phyloP scores from a whole-genome alignment of 305 asterid genomes.

The Fraxinus greggii region DNA sequence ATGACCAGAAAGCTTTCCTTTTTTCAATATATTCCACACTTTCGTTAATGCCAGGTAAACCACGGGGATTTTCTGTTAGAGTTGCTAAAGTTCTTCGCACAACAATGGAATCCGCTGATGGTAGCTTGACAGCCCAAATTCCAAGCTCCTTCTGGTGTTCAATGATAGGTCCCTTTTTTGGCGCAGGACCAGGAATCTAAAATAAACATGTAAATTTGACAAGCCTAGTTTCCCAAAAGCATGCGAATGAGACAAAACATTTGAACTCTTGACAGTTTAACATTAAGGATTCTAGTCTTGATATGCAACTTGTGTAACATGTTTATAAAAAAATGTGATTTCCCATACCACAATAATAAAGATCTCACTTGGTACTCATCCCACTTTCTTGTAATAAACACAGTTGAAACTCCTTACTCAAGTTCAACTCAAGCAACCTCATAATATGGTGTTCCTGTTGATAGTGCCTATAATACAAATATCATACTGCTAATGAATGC shows the following conservation, averaged over 20 bases:
- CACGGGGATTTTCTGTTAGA: conserved; percentile 61
- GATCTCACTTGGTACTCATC: background rate
- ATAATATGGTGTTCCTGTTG: background rate
- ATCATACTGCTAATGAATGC: background rate
- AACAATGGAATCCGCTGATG: conserved; percentile 78
- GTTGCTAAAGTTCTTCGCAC: conserved; percentile 69
- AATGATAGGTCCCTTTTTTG: conserved; percentile 52
- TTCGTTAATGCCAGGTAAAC: conserved; percentile 67
- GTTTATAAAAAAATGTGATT: background rate
- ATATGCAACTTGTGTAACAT: background rate
- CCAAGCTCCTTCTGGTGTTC: conserved; percentile 70
- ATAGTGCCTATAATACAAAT: background rate
- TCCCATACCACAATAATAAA: background rate
- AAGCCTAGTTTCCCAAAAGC: background rate
- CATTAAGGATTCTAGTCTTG: background rate
- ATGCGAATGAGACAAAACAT: background rate
- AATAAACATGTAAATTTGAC: background rate
- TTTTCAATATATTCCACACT: conserved; percentile 38
- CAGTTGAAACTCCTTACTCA: background rate
- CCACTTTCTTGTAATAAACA: background rate
- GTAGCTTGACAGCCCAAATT: conserved; percentile 76
- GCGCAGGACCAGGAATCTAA: conserved; percentile 79
- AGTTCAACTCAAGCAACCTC: background rate
- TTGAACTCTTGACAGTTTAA: background rate
- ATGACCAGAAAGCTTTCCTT: conserved; percentile 78